These are phyloP conservation scores for Dovyalis caffra DNA, from an alignment of 345 rosid genomes.

Conservation along the genomic window DNA sequence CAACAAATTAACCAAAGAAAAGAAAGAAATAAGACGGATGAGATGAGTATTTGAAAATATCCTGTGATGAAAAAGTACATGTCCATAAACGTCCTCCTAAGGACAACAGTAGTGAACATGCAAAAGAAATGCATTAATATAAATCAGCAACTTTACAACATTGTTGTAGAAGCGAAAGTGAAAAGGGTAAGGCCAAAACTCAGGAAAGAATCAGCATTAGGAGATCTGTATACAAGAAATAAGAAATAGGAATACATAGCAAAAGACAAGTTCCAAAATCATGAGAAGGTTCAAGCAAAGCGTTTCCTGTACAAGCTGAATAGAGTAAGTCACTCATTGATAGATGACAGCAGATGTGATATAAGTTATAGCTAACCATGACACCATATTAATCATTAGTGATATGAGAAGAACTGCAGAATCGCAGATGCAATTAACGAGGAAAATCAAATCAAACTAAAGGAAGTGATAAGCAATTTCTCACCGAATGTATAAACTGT, in stretches of 20 bases:
- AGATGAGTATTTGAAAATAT: background rate
- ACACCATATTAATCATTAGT: constrained; percentile 5
- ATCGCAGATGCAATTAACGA: background rate
- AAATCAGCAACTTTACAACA: background rate
- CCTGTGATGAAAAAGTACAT: background rate
- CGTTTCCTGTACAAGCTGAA: background rate
- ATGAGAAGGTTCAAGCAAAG: background rate
- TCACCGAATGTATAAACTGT: constrained; percentile 86
- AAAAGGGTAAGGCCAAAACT: background rate
- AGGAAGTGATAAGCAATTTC: constrained; percentile 16
- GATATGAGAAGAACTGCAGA: background rate
- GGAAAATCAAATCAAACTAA: constrained; percentile 6
- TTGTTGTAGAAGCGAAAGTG: background rate
- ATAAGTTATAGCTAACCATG: background rate
- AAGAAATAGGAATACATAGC: background rate
- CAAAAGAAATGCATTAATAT: background rate
- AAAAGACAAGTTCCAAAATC: background rate
- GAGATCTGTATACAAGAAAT: background rate
- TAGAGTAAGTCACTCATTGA: background rate
- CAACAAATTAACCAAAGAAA: constrained; percentile 22
- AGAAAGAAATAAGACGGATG: constrained; percentile 21
- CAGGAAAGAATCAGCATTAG: background rate
- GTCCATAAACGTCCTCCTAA: background rate
- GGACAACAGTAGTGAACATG: background rate
- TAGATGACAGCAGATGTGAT: background rate